phyloP scores from a whole-genome alignment of 2,329 filamentous ascomycete species.

The Cryphonectria nitschkei region DNA sequence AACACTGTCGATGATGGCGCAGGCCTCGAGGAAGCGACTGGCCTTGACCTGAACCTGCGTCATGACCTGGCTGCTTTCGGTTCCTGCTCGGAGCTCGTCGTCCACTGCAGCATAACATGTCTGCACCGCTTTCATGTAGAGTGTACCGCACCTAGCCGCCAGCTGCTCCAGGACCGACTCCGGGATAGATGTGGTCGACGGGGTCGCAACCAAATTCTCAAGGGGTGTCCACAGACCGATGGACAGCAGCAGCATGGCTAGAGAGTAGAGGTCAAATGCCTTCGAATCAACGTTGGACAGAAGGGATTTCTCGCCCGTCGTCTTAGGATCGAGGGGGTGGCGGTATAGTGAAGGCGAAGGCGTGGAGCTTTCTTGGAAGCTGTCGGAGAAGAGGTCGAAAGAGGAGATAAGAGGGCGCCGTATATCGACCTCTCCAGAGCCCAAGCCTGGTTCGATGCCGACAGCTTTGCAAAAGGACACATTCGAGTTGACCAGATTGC shows the following conservation, averaged over 20 bases:
- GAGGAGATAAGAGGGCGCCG: slow-evolving; percentile 71
- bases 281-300: slow-evolving; percentile 58
- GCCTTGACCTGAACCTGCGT: slow-evolving; percentile 57
- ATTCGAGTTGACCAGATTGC: slow-evolving; percentile 69
- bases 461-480: slow-evolving; percentile 65
- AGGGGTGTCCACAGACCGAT: slow-evolving; percentile 77
- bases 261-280: slow-evolving; percentile 70
- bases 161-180: slow-evolving; percentile 66
- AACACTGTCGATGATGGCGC: slow-evolving; percentile 63
- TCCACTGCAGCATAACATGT: slow-evolving; percentile 74
- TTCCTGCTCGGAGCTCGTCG: slow-evolving; percentile 54
- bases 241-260: slow-evolving; percentile 74
- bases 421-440: slow-evolving; percentile 60
- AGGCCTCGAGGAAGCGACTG: slow-evolving; percentile 64
- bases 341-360: slow-evolving; percentile 55
- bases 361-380: slow-evolving; percentile 39
- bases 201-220: slow-evolving; percentile 53
- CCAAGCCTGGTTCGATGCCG: slow-evolving; percentile 45
- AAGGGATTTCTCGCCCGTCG: slow-evolving; percentile 49
- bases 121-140: slow-evolving; percentile 76
- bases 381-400: slow-evolving; percentile 72
- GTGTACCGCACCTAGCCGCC: slow-evolving; percentile 69
- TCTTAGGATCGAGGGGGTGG: slow-evolving; percentile 67
- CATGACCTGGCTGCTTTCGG: slow-evolving; percentile 54
- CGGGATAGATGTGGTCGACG: slow-evolving; percentile 55